Base-by-base conservation (phyloP, 139 green algal genomes). In the Zygnema circumcarinatum region DNA sequence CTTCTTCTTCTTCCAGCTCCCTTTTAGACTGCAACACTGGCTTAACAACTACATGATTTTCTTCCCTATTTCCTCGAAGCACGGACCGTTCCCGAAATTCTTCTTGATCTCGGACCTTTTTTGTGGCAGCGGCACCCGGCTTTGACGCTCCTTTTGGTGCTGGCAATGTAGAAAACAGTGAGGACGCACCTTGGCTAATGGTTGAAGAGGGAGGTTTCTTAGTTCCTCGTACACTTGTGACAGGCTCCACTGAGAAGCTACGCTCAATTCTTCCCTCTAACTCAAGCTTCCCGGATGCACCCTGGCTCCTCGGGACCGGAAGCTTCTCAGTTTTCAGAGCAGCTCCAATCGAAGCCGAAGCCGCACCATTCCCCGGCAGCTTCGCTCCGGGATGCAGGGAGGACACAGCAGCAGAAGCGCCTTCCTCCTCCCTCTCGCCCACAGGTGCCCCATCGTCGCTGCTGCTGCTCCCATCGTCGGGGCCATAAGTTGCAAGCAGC, bases 1-100 rank as follows among this genome's bases (percentile, higher is more conserved):
- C 35, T 47, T 35, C 35, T 2, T 52, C 79, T 21, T 86, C 79
- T 33, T 86, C 79, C 79, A 56, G 54, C 36, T 86, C 67, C n/a
- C 33, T 68, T 54, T 33, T 33, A 3, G 36, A 25, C 16, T 82
- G 16, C 21, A 25, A 25, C 41, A 56, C 76, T 83, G 76, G 31
- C 76, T 21, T 81, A 52, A 21, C 40, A 20, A 79, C 56, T 82
- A 52, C 31, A 21, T 31, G 56, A 22, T 52, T 21, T n/a, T n/a
- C n/a, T n/a, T n/a, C n/a, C n/a, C n/a, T n/a, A n/a, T n/a, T n/a
- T n/a, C n/a, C n/a, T n/a, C n/a, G n/a, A n/a, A n/a, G n/a, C n/a
- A n/a, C n/a, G n/a, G n/a, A 32, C 35, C 35, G 56, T 16, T 56
- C 21, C 35, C 76, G 41, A 79, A 31, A 31, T 84, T 84, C 73